Percentiles rank a stretch among this genome's conserved stretches.
Conservation (phyloP, 2,329 filamentous ascomycete species). For the Penicillium sp. region DNA sequence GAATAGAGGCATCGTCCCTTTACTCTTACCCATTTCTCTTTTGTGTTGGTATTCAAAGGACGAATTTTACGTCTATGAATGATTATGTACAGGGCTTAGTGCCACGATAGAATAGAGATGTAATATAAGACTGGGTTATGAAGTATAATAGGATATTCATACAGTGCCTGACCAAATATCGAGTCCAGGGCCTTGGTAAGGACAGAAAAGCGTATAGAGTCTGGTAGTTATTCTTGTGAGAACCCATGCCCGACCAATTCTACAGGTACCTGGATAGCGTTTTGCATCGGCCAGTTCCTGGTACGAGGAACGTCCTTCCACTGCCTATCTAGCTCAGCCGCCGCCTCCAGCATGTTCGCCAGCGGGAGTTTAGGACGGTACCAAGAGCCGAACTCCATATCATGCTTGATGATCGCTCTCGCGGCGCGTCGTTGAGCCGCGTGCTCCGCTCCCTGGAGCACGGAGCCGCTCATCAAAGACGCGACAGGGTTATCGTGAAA, state of each 20-base stretch:
- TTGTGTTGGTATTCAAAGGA: conserved; percentile 6
- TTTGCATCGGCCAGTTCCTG: conserved; percentile 37
- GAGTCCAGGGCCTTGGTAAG: neutral
- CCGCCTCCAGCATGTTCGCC: conserved; percentile 41
- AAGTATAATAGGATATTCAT: conserved; percentile 15
- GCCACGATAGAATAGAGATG: neutral
- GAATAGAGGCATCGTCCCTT: neutral
- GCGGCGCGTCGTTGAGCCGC: conserved; percentile 34
- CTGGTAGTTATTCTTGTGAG: neutral
- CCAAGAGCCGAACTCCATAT: conserved; percentile 31
- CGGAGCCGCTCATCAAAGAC: conserved; percentile 29
- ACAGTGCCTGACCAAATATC: neutral
- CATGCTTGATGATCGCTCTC: conserved; percentile 32
- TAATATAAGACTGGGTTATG: conserved; percentile 14
- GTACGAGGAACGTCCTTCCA: conserved; percentile 35
- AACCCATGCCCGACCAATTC: conserved; percentile 12
- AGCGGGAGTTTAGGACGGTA: conserved; percentile 33
- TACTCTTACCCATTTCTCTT: neutral
- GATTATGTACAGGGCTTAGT: neutral
- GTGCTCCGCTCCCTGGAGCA: conserved; percentile 28
- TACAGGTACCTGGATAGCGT: conserved; percentile 40
- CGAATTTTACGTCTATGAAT: conserved; percentile 20
- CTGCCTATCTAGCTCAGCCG: conserved; percentile 37
- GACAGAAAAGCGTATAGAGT: neutral
- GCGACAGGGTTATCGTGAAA: conserved; percentile 33